Evolutionary conservation across 1,139 yeast species (phyloP), one percentile per base, ranked within the genome.

Genomic region (Spathaspora sp.): DNA sequence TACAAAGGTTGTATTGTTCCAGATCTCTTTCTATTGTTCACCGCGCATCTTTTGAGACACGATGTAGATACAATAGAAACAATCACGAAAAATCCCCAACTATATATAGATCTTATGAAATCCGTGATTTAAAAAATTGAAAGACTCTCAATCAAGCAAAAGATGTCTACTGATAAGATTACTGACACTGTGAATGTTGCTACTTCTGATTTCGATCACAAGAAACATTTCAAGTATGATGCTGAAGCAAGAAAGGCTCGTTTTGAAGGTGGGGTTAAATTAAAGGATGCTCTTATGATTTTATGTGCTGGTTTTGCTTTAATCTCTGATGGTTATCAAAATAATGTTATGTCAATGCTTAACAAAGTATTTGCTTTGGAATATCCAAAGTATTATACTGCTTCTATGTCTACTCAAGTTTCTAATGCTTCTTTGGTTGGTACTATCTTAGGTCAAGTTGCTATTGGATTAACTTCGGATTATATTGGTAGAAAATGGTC

Each of bases 261-360:
- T 47, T 63, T 68, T 43, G 56, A 47, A 7, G 59, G 57, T 1
- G 72, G 71, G 2, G 63, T 65, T 11, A 55, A 54, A 37, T 33
- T 56, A 40, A 64, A 55, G 41, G 78, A 73, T 50, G 53, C 68
- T 26, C 56, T 74, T 42, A 66, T 65, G 48, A 67, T 74, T 47
- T 56, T 71, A 24, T 70, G 77, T 58, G 69, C 80, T 45, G 81
- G 82, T 17, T 76, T 74, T 52, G 81, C 81, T 5, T 71, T 76
- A 55, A 70, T 76, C 42, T 74, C 80, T 9, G 82, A 77, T 61
- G 82, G 82, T 10, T 76, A 76, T 55, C 79, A 76, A 52, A 77
- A 76, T 53, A 77, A 76, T 55, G 77, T 76, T 40, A 72, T 76
- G 67, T 68, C 78, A 7, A 76, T 76, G 72, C 60, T 67, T 44